phyloP scores from a whole-genome alignment of 2,329 filamentous ascomycete genomes.

The Fusarium buxicola region DNA sequence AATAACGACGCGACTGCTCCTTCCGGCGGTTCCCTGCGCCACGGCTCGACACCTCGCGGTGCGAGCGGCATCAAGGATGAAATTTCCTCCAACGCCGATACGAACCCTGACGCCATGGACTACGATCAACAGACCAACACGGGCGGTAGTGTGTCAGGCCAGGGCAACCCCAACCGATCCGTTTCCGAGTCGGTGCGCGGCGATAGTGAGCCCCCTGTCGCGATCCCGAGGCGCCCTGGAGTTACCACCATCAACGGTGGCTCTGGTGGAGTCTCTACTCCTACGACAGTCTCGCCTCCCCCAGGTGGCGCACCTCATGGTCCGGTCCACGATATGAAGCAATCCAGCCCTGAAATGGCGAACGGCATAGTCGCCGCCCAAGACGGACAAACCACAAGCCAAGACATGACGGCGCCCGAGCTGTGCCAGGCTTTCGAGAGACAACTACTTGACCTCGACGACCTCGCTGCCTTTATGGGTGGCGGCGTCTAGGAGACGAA shows the following conservation, averaged over 20 bases:
- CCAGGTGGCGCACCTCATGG: constrained; percentile 43
- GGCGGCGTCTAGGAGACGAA: constrained; percentile 61
- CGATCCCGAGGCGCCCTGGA: constrained; percentile 62
- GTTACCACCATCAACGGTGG: constrained; percentile 70
- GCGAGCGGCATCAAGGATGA: constrained; percentile 63
- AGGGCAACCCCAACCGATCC: constrained; percentile 51
- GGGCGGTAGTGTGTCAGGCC: constrained; percentile 39
- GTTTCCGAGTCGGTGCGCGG: constrained; percentile 58
- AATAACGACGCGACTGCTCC: constrained; percentile 61
- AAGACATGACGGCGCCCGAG: constrained; percentile 70
- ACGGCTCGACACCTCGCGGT: constrained; percentile 49
- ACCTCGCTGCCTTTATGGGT: constrained; percentile 72
- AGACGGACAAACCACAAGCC: constrained; percentile 52
- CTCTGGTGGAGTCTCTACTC: constrained; percentile 61
- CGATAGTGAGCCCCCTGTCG: constrained; percentile 65
- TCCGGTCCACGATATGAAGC: constrained; percentile 52
- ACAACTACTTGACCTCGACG: constrained; percentile 69
- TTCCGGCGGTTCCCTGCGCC: constrained; percentile 47
- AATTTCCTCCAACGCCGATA: constrained; percentile 65
- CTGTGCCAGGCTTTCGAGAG: constrained; percentile 69
- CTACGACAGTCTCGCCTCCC: constrained; percentile 60
- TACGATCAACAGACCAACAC: constrained; percentile 60
- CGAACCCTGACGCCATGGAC: constrained; percentile 67
- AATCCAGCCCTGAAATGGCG: constrained; percentile 49
- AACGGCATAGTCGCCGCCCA: constrained; percentile 49